Base-by-base conservation (phyloP, 192 early-diverging fungal genomes). In the Coemansia sp. region DNA sequence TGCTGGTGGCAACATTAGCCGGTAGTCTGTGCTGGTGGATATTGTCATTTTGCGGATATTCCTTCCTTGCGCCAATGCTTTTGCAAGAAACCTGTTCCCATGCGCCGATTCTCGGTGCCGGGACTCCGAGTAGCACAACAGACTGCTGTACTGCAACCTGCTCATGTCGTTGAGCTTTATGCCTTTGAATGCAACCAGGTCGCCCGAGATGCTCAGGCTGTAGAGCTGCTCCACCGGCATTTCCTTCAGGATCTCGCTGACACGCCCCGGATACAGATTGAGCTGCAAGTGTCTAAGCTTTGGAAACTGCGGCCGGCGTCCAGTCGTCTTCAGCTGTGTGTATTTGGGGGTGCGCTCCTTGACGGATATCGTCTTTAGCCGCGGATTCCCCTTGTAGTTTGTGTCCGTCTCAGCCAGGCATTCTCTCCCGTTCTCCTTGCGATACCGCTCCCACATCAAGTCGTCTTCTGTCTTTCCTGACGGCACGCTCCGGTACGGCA, bases 131-230 rank as follows among this genome's bases (percentile, higher is more conserved):
- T 45, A 74, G 34, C 67, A 69, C 10, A 57, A 56, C 16, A 79
- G 45, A 5, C 38, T 35, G 72, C 71, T 60, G 4, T 35, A 6
- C 26, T 44, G 60, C 58, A 79, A 35, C 0, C 41, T 41, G 0
- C 60, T 65, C 23, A 81, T 53, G 2, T 49, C 69, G 10, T 15
- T 7, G 23, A 81, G 62, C 12, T 69, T 51, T 34, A 81, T 20
- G 38, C 73, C 73, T 69, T 81, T 81, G 59, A 62, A 81, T 6
- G 60, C 63, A 8, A 69, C 64, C 24, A 81, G 58, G 55, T 81
- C 64, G 39, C 69, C 78, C 14, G 78, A 65, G 16, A 81, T 69
- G 3, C 51, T 43, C 55, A 81, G 62, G 0, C 49, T 66, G 43
- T 62, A 45, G 9, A 81, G 58, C 63, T 81, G 73, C 10, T 9